Evolutionary conservation across 164 flowering plant genomes (phyloP).

Genomic region (Saururus chinensis): DNA sequence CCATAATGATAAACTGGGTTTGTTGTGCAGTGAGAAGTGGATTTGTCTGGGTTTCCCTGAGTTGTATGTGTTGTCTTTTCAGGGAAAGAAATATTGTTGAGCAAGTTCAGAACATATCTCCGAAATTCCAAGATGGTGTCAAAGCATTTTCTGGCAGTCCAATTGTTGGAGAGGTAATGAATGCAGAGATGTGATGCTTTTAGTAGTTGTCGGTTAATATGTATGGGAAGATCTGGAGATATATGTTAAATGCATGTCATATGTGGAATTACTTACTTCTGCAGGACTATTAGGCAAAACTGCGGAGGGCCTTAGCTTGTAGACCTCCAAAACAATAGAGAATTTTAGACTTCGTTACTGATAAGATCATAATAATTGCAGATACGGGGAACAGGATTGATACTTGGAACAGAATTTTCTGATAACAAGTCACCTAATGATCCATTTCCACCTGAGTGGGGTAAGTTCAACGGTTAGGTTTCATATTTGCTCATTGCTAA

Average conservation of each 20-base stretch:
- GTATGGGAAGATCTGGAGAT: too few species aligned
- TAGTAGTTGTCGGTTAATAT: too few species aligned
- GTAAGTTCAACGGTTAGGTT: constrained; percentile 43
- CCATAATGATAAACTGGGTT: too few species aligned
- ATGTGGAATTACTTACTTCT: too few species aligned
- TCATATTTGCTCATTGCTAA: too few species aligned
- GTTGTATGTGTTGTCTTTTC: constrained; percentile 7
- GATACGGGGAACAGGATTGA: constrained; percentile 94
- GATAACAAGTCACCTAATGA: constrained; percentile 94
- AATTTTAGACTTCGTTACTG: not conserved
- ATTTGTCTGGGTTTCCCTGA: too few species aligned
- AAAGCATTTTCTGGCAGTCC: constrained; percentile 84
- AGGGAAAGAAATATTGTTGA: constrained; percentile 88
- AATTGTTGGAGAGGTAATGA: constrained; percentile 80
- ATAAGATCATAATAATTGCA: constrained; percentile 16
- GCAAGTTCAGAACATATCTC: constrained; percentile 48
- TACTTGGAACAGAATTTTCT: constrained; percentile 80
- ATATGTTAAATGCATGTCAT: too few species aligned
- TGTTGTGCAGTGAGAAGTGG: too few species aligned
- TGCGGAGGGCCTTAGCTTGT: too few species aligned
- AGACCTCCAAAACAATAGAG: too few species aligned
- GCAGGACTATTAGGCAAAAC: too few species aligned
- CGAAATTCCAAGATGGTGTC: constrained; percentile 79
- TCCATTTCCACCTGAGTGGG: constrained; percentile 93
- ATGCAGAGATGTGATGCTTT: not conserved